phyloP scores from a whole-genome alignment of 202 grass and related monocot species.

The Panicum hallii region DNA sequence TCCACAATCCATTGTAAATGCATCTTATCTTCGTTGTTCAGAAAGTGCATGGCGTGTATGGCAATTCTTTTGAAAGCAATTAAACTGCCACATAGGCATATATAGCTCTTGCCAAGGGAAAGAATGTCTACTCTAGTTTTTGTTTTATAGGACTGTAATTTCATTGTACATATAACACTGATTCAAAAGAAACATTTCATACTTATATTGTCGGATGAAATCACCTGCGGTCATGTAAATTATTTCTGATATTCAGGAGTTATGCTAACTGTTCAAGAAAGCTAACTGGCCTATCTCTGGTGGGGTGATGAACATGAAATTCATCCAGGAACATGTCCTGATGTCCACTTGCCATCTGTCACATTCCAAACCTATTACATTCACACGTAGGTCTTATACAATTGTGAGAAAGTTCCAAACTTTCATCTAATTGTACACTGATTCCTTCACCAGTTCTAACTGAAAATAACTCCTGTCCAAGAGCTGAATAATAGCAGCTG shows the following conservation, averaged over 20 bases:
- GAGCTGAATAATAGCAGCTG: not conserved
- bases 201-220: not conserved
- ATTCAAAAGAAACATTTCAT: conserved; percentile 7
- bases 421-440: not conserved
- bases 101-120: not conserved
- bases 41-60: not conserved
- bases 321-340: not conserved
- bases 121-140: not conserved
- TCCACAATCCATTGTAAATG: conserved; percentile 26
- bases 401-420: conserved; percentile 13
- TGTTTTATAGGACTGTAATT: not conserved
- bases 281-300: not conserved
- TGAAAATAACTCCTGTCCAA: not conserved
- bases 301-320: not conserved
- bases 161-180: not conserved
- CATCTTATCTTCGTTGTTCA: conserved; percentile 6
- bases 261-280: not conserved
- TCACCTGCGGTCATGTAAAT: not conserved
- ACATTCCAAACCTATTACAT: not conserved
- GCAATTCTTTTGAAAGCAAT: not conserved
- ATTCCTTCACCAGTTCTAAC: not conserved
- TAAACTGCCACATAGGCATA: conserved; percentile 1
- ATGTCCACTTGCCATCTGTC: not conserved
- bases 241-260: not conserved
- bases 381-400: not conserved